phyloP scores from a whole-genome alignment of 1,284 basidiomycete genomes.

The Sporisorium exsertum region DNA sequence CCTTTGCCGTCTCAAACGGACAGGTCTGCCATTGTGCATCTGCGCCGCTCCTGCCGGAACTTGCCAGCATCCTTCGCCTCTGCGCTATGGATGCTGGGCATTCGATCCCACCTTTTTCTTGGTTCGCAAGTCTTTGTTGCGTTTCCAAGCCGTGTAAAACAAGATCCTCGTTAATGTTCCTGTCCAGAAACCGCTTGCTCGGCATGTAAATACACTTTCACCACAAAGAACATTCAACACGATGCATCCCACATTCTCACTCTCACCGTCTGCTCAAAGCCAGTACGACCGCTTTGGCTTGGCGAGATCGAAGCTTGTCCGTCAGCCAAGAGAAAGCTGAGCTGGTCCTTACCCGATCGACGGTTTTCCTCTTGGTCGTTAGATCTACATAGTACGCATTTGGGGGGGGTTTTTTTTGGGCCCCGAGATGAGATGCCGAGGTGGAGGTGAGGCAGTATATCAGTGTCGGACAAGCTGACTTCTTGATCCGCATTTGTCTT shows the following conservation, averaged over 20 bases:
- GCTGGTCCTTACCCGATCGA: neutral
- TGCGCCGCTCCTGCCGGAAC: neutral
- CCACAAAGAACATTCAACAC: slow-evolving; percentile 38
- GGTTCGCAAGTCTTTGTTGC: neutral
- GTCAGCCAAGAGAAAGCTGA: neutral
- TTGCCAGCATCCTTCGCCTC: neutral
- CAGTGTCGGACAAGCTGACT: neutral
- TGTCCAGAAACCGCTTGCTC: slow-evolving; percentile 4
- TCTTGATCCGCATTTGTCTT: slow-evolving; percentile 2
- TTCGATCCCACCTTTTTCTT: neutral
- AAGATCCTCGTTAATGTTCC: slow-evolving; percentile 7
- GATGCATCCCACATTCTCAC: neutral
- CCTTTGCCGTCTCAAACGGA: neutral
- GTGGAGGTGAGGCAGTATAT: slow-evolving; percentile 11
- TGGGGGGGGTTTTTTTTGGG: too few species aligned
- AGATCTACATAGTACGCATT: neutral
- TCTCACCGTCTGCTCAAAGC: neutral
- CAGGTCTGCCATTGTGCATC: neutral
- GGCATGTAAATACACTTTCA: slow-evolving; percentile 30
- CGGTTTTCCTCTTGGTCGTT: too few species aligned
- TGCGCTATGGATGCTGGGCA: neutral
- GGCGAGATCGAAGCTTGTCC: neutral
- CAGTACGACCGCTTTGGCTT: neutral
- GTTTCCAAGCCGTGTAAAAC: slow-evolving; percentile 33
- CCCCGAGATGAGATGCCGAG: neutral